A percentile compares a stretch with the other conserved stretches of the same genome.
phyloP scores from a whole-genome alignment of 768 basidiomycete genomes.

The Panellus pusillus region DNA sequence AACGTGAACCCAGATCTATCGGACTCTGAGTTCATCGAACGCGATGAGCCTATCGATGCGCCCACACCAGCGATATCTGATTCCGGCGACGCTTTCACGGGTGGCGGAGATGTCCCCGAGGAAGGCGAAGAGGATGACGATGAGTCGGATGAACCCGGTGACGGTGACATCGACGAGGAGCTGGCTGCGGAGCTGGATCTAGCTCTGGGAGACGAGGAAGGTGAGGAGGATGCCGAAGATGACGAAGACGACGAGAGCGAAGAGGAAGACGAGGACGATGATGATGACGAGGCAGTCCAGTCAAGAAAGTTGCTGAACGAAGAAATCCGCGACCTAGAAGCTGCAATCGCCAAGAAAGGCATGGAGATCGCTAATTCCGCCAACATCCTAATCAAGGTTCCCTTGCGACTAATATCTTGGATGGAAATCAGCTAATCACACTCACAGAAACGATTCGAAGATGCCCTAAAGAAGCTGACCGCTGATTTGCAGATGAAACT shows the following conservation, averaged over 20 bases:
- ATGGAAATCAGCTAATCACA: not conserved
- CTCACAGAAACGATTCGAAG: constrained; percentile 85
- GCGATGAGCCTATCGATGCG: constrained; percentile 62
- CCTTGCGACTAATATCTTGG: not conserved
- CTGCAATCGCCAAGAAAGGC: constrained; percentile 83
- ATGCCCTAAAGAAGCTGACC: constrained; percentile 84
- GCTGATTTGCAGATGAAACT: constrained; percentile 85
- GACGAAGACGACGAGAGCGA: constrained; percentile 70
- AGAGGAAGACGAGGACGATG: constrained; percentile 65
- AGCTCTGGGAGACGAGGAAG: constrained; percentile 72
- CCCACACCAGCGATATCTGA: constrained; percentile 76
- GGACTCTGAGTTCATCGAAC: constrained; percentile 83
- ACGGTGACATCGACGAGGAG: constrained; percentile 86
- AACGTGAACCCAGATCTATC: constrained; percentile 90
- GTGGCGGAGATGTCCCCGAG: constrained; percentile 53
- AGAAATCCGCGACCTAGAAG: constrained; percentile 87
- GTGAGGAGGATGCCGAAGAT: constrained; percentile 64
- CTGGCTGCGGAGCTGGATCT: constrained; percentile 85
- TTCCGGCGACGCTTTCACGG: constrained; percentile 49
- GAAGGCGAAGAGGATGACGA: constrained; percentile 59
- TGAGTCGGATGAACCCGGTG: constrained; percentile 54
- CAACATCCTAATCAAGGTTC: constrained; percentile 85
- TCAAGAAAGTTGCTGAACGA: constrained; percentile 80
- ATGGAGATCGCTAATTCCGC: constrained; percentile 79
- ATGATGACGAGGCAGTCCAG: constrained; percentile 79